Evolutionary conservation across 208 protist genomes (phyloP).

Genomic region (Angomonas deanei): DNA sequence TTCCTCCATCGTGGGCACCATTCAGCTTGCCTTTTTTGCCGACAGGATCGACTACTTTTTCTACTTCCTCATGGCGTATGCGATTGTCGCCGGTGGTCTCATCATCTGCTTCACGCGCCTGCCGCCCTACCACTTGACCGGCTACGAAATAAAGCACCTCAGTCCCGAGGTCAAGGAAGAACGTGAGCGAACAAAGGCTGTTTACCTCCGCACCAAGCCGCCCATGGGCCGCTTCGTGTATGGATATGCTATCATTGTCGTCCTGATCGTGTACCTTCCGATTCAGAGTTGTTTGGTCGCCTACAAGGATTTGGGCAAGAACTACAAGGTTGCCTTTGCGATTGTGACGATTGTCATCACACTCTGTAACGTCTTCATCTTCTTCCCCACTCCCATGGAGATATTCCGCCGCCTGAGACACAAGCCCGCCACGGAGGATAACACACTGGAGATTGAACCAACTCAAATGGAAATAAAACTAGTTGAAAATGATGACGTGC

Average conservation of each 20-base stretch:
- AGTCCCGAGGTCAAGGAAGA: constrained; percentile 8
- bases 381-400: constrained; percentile 9
- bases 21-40: constrained; percentile 28
- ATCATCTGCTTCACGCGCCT: constrained; percentile 6
- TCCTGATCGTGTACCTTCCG: neutral
- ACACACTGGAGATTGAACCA: too few species aligned
- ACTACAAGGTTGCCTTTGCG: constrained; percentile 18
- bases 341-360: neutral
- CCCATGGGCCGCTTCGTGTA: constrained; percentile 23
- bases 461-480: too few species aligned
- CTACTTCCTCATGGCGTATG: constrained; percentile 20
- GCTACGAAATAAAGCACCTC: neutral
- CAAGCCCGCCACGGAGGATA: too few species aligned
- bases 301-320: constrained; percentile 7
- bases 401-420: neutral
- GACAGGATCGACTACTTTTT: constrained; percentile 18
- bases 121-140: neutral
- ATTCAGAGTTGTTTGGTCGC: neutral
- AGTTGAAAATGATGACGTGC: too few species aligned
- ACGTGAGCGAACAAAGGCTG: constrained; percentile 6
- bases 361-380: constrained; percentile 4
- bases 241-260: constrained; percentile 14
- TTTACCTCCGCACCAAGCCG: constrained; percentile 23
- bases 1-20: constrained; percentile 28
- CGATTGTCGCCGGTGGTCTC: constrained; percentile 7